Percentiles rank a stretch among this genome's conserved stretches.
These are phyloP conservation scores for Annulohypoxylon stygium DNA, from an alignment of 495 filamentous ascomycete species.

Conservation along the genomic window DNA sequence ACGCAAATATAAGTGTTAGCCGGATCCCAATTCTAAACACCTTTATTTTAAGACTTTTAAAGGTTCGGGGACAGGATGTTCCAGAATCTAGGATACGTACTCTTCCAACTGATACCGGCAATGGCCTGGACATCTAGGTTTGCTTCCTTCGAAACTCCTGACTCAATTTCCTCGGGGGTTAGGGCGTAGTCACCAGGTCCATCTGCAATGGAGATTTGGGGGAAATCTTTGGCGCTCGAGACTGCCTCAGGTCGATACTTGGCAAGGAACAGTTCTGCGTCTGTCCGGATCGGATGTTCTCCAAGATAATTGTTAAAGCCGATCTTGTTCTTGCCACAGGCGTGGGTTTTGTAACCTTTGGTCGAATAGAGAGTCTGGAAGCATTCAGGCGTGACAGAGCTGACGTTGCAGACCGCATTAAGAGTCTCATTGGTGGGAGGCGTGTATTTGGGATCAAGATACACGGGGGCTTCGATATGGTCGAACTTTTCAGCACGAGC, in stretches of 20 bases:
- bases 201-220: slow-evolving; percentile 56
- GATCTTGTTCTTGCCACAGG: slow-evolving; percentile 59
- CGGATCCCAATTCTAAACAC: background rate
- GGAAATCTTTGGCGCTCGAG: slow-evolving; percentile 57
- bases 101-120: slow-evolving; percentile 49
- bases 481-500: slow-evolving; percentile 45
- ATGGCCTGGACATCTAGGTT: slow-evolving; percentile 80
- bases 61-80: background rate
- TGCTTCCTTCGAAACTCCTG: slow-evolving; percentile 68
- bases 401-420: slow-evolving; percentile 63
- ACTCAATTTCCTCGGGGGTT: slow-evolving; percentile 41
- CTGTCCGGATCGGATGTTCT: slow-evolving; percentile 64
- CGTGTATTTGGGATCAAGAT: slow-evolving; percentile 44
- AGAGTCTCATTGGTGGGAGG: slow-evolving; percentile 48
- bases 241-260: slow-evolving; percentile 64
- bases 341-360: slow-evolving; percentile 61
- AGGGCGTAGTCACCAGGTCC: slow-evolving; percentile 51
- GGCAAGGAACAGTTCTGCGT: slow-evolving; percentile 62
- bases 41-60: background rate
- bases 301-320: slow-evolving; percentile 65
- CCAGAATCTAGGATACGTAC: slow-evolving; percentile 17
- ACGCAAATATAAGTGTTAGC: background rate
- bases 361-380: slow-evolving; percentile 68
- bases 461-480: slow-evolving; percentile 37
- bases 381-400: slow-evolving; percentile 66